Conservation (phyloP, 148 eudicot species). For the Silene latifolia region DNA sequence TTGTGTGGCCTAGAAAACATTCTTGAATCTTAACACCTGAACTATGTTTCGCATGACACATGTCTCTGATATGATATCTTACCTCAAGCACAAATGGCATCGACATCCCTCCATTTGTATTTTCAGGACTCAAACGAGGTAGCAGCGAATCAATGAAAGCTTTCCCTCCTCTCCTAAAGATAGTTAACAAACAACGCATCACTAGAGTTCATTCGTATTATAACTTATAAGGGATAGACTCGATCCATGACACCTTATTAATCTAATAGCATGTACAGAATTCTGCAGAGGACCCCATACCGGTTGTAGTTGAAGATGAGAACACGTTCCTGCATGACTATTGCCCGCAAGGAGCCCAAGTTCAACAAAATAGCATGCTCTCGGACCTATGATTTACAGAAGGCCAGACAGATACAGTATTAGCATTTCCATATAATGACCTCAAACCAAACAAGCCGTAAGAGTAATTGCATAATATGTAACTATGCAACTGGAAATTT, state of each 20-base stretch:
- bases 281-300: conserved; percentile 31
- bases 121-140: conserved; percentile 78
- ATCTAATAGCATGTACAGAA: not conserved
- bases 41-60: not conserved
- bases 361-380: conserved; percentile 88
- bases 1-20: not conserved
- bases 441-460: not conserved
- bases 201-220: conserved; percentile 10
- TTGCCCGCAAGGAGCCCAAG: conserved; percentile 90
- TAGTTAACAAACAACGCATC: conserved; percentile 21
- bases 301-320: conserved; percentile 89
- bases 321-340: conserved; percentile 91
- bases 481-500: not conserved
- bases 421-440: not conserved
- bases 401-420: conserved; percentile 17
- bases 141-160: conserved; percentile 86
- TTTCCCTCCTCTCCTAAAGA: conserved; percentile 77
- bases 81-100: conserved; percentile 98
- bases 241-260: conserved; percentile 7
- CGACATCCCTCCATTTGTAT: conserved; percentile 59
- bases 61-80: not conserved
- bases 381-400: conserved; percentile 56
- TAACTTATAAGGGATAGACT: not conserved
- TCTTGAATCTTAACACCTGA: not conserved
- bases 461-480: not conserved